Base-by-base conservation (phyloP, 1,284 basidiomycete genomes). In the Ustilago cynodontis region DNA sequence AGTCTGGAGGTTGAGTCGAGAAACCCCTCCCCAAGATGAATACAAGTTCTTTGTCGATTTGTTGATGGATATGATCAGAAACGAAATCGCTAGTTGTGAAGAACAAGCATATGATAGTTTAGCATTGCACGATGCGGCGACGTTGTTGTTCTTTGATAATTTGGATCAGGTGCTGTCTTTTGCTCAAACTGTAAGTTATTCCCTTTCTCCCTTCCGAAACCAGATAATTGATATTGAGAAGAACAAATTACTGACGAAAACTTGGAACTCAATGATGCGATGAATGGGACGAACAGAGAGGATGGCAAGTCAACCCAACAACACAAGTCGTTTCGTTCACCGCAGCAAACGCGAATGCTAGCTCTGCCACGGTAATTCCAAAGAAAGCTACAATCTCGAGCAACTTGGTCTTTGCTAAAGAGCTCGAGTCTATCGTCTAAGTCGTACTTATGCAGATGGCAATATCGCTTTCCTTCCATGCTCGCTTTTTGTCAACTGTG, bases 51-150 rank as follows among this genome's bases (percentile, higher is more conserved):
- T 96, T 83, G 91, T 95, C 16, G 92, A 95, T 83, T 92, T 92
- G 79, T 87, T 96, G 71, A 93, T 96, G 91, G 92, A 92, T n/a
- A 96, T 94, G 4, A 95, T 96, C 78, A 88, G 94, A 79, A 94
- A 94, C 85, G 94, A 96, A 87, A 96, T 96, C 80, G 94, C 94
- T 14, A 93, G 92, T 80, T 96, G 94, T 81, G 93, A 95, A 84
- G 94, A 96, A 86, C 89, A 91, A 56, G 94, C 94, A 7, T 96
- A 96, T 78, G 92, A 93, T 79, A 92, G 91, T 73, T 87, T 96
- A 58, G 94, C 94, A 1, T 85, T 96, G 61, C 92, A 92, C 82
- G 94, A 96, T 80, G 94, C 94, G 0, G 91, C 92, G 1, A 94
- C 93, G 1, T 88, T 96, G 55, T 87, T 96, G 65, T 96, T 96